Evolutionary conservation across 768 basidiomycete genomes (phyloP), one percentile per base, ranked within the genome.

Genomic region (Kwoniella newhampshirensis): DNA sequence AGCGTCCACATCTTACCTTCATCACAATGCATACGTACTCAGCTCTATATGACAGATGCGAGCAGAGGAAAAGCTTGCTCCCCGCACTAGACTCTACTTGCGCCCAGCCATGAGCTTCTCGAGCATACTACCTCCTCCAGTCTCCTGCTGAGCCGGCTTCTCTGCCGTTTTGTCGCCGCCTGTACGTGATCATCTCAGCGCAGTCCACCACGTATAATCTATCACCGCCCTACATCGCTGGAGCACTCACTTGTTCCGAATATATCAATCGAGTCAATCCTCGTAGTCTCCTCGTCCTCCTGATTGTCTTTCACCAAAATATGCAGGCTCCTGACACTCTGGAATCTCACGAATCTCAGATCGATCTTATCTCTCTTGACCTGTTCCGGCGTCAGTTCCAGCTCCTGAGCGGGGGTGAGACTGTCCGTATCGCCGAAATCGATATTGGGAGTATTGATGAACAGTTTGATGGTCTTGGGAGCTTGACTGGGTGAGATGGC

Each of bases 281-380:
- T 62, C 15, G 74, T 77, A 26, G 73, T 72, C 58, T 77, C 77
- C 51, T 76, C 77, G 45, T 75, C 77, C 30, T 67, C 75, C 52
- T 75, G 70, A 60, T 77, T 77, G 37, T 64, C 62, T 56, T 74
- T 71, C 36, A 77, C 64, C 43, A 77, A 58, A 27, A 77, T 74
- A 64, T 75, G 66, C 40, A 64, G 26, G 44, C 51, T 63, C 48
- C 72, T 62, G 25, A 77, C 77, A 36, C 62, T 74, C 59, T 77
- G 77, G 70, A 77, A 77, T 50, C 69, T 65, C 30, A 77, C 77
- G 44, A 75, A 74, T 40, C 77, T 50, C 53, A 77, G 54, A 11
- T 75, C 75, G 23, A 77, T 57, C 54, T 63, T 64, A 32, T 74
- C 66, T 4, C 73, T 73, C 25, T 68, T 70, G 35, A 76, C 56